Evolutionary conservation across 306 rosid genomes (phyloP).

Genomic region (Medicago truncatula): DNA sequence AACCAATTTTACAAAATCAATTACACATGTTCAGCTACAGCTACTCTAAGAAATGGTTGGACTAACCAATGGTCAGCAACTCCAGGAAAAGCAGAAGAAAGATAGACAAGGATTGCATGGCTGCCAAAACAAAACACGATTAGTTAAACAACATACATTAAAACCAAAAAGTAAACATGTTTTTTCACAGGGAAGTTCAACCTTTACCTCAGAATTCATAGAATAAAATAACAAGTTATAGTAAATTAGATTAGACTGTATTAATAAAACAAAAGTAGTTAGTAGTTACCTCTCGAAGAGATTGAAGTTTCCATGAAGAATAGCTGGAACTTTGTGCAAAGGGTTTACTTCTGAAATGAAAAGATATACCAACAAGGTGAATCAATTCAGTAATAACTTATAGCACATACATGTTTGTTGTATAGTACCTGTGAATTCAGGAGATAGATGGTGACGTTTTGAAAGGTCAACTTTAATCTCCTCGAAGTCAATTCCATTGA

Average conservation of each 20-base stretch:
- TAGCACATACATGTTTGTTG: neutral
- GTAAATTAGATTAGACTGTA: neutral
- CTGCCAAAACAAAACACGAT: conserved; percentile 55
- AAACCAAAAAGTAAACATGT: neutral
- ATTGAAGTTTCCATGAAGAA: conserved; percentile 73
- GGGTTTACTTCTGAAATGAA: conserved; percentile 72
- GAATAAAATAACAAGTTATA: neutral
- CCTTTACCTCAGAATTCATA: neutral
- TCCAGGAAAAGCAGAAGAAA: conserved; percentile 85
- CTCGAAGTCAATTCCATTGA: conserved; percentile 67
- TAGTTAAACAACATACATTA: conserved; percentile 14
- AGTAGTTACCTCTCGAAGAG: conserved; percentile 73
- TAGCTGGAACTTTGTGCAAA: conserved; percentile 75
- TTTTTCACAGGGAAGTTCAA: neutral
- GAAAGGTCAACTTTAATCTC: conserved; percentile 65
- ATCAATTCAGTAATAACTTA: neutral
- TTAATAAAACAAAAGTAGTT: neutral
- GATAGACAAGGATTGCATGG: conserved; percentile 84
- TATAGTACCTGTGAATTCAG: conserved; percentile 63
- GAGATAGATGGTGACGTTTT: conserved; percentile 64
- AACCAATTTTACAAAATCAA: too few species aligned
- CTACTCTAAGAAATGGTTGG: conserved; percentile 26
- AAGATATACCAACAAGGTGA: neutral
- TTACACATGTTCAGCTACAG: too few species aligned
- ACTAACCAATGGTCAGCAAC: conserved; percentile 79